Conservation (phyloP, 1,284 basidiomycete species). For the Leccinum huronense region DNA sequence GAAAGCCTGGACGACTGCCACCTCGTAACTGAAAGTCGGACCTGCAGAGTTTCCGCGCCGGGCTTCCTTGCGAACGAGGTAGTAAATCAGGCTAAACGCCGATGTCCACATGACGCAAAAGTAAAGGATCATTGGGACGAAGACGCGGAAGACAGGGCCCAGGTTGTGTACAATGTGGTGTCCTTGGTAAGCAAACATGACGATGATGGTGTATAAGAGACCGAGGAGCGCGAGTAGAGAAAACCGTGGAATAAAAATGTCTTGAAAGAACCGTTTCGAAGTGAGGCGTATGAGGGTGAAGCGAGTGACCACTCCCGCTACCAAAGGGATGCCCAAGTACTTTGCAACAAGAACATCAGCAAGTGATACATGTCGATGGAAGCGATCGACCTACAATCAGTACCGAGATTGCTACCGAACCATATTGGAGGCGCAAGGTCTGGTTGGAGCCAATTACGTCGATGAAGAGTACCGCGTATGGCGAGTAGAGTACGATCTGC, state of each 20-base stretch:
- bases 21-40: conserved; percentile 57
- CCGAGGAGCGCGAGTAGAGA: conserved; percentile 72
- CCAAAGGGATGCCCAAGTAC: conserved; percentile 74
- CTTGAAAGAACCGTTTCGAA: conserved; percentile 50
- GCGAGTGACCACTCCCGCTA: conserved; percentile 69
- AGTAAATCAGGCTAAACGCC: conserved; percentile 59
- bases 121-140: conserved; percentile 79
- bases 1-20: conserved; percentile 69
- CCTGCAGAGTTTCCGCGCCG: conserved; percentile 20
- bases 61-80: conserved; percentile 37
- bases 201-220: conserved; percentile 73
- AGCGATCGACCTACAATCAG: conserved; percentile 55
- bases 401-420: conserved; percentile 71
- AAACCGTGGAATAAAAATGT: conserved; percentile 66
- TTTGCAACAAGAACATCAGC: conserved; percentile 26
- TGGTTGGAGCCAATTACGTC: conserved; percentile 60
- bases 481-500: conserved; percentile 79
- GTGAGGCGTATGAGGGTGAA: conserved; percentile 52
- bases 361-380: background rate
- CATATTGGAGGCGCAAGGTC: conserved; percentile 60
- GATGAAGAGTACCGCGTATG: conserved; percentile 74
- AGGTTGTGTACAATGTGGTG: conserved; percentile 50
- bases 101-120: conserved; percentile 76
- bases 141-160: conserved; percentile 72
- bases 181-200: conserved; percentile 74